These are phyloP conservation scores for Nymphaea colorata DNA, from an alignment of 164 flowering plant species.

Conservation along the genomic window DNA sequence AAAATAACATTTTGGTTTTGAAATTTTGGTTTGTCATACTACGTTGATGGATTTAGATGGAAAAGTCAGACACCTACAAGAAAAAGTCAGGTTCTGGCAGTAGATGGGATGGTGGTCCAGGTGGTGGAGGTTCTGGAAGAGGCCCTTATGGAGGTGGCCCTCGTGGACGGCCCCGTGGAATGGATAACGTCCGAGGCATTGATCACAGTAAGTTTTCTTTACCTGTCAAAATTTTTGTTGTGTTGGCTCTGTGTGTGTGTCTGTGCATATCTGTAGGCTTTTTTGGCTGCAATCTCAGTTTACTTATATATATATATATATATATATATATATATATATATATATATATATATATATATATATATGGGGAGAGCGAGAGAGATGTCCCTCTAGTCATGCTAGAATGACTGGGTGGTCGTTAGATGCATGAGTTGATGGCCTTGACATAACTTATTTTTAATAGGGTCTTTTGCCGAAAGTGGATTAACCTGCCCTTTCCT, in stretches of 20 bases:
- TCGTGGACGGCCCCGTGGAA: slow-evolving; percentile 69
- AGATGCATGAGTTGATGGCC: no score
- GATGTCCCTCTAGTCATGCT: no score
- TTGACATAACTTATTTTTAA: no score
- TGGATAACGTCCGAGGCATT: slow-evolving; percentile 81
- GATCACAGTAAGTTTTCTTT: slow-evolving; percentile 62
- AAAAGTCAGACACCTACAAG: slow-evolving; percentile 81
- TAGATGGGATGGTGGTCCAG: slow-evolving; percentile 89
- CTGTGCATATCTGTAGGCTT: no score
- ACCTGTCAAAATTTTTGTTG: neutral
- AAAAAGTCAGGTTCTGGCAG: slow-evolving; percentile 64
- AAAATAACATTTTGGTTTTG: neutral
- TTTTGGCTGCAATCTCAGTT: no score
- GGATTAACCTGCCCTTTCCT: no score
- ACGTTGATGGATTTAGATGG: slow-evolving; percentile 42
- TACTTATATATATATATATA: no score
- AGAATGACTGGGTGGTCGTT: no score
- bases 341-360: no score
- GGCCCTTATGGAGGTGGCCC: slow-evolving; percentile 84
- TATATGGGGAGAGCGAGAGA: no score
- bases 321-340: no score
- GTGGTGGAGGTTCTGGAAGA: slow-evolving; percentile 83
- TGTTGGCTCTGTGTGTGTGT: neutral
- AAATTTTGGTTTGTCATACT: neutral
- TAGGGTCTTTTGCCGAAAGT: no score